A percentile compares a stretch with the other conserved stretches of the same genome.
Evolutionary conservation across 2,329 filamentous ascomycete species (phyloP).

Genomic region (Xylariaceae sp.): DNA sequence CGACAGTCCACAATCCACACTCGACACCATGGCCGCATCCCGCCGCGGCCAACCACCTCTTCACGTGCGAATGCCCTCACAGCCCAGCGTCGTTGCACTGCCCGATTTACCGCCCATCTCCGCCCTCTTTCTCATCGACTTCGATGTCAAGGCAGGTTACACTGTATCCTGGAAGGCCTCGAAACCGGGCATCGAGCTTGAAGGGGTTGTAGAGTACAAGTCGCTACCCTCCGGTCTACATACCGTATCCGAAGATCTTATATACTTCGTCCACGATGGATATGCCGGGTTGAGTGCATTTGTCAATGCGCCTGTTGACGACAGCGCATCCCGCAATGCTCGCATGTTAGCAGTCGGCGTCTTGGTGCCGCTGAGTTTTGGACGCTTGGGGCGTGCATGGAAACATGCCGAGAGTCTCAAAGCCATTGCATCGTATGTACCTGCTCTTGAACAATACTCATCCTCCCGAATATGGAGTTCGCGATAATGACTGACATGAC

Average conservation of each 20-base stretch:
- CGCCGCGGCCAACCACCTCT: conserved; percentile 35
- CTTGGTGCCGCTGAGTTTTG: conserved; percentile 80
- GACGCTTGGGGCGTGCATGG: conserved; percentile 85
- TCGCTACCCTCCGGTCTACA: conserved; percentile 91
- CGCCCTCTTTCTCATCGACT: conserved; percentile 84
- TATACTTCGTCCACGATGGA: conserved; percentile 86
- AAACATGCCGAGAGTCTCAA: conserved; percentile 76
- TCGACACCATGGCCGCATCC: conserved; percentile 30
- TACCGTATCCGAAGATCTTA: conserved; percentile 81
- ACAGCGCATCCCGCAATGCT: conserved; percentile 76
- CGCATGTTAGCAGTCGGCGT: conserved; percentile 90
- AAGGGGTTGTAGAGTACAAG: conserved; percentile 93
- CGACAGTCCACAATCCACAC: too few species aligned
- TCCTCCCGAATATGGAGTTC: neutral
- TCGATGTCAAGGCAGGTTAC: conserved; percentile 89
- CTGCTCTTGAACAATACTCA: neutral
- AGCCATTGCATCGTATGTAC: conserved; percentile 65
- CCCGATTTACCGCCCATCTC: conserved; percentile 61
- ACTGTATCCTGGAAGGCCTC: conserved; percentile 87
- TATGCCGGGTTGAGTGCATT: conserved; percentile 92
- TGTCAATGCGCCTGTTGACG: conserved; percentile 76
- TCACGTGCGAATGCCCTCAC: conserved; percentile 31
- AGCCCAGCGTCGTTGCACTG: conserved; percentile 29
- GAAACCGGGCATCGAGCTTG: conserved; percentile 66
- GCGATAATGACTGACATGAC: conserved; percentile 5